These are phyloP conservation scores for Plasmodium adleri DNA, from an alignment of 169 alveolate genomes.

Conservation along the genomic window DNA sequence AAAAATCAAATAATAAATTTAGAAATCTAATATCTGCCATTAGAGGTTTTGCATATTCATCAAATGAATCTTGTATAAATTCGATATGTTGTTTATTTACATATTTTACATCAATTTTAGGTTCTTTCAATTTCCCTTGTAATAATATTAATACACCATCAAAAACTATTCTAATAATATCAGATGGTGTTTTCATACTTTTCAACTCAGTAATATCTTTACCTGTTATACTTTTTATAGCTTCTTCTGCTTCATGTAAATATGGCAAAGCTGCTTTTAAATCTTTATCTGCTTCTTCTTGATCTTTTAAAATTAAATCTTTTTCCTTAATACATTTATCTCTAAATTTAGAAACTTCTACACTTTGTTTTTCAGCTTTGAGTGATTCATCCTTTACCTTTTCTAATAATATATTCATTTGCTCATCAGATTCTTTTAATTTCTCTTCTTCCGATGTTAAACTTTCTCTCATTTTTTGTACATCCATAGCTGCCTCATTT, in stretches of 20 bases:
- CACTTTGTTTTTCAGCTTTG: constrained; percentile 94
- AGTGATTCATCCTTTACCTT: constrained; percentile 94
- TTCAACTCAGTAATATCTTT: constrained; percentile 95
- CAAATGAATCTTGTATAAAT: constrained; percentile 94
- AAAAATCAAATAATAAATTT: constrained; percentile 89
- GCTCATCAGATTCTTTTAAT: constrained; percentile 93
- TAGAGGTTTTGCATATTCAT: constrained; percentile 91
- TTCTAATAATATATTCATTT: constrained; percentile 91
- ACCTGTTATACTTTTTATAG: constrained; percentile 93
- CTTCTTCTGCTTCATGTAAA: constrained; percentile 92
- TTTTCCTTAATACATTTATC: constrained; percentile 90
- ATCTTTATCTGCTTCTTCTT: constrained; percentile 95
- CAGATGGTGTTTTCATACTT: constrained; percentile 92
- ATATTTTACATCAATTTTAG: constrained; percentile 81
- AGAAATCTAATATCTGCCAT: constrained; percentile 91
- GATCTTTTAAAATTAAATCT: constrained; percentile 90
- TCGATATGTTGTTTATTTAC: constrained; percentile 87
- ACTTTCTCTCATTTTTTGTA: constrained; percentile 93
- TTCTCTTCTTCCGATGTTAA: constrained; percentile 94
- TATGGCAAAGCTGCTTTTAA: constrained; percentile 95
- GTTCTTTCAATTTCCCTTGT: constrained; percentile 82
- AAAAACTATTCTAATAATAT: constrained; percentile 92
- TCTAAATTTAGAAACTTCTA: constrained; percentile 92
- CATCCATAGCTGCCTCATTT: constrained; percentile 95
- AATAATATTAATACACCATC: constrained; percentile 92